phyloP scores from a whole-genome alignment of 2,329 filamentous ascomycete species.

The Penicillium sp. region DNA sequence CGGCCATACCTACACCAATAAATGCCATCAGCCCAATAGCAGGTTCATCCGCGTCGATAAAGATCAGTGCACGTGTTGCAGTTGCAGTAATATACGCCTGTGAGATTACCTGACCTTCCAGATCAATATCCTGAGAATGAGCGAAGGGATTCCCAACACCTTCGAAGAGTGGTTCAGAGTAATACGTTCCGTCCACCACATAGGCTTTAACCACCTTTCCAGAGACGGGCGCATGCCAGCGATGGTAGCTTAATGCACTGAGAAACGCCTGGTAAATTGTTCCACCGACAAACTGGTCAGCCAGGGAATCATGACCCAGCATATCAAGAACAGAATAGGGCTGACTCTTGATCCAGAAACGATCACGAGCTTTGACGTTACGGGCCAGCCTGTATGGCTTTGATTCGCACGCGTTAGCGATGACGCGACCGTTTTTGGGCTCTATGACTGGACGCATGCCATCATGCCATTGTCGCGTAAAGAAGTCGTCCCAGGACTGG shows the following conservation, averaged over 20 bases:
- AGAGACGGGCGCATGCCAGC: conserved; percentile 72
- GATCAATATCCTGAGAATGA: conserved; percentile 31
- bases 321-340: conserved; percentile 69
- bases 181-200: conserved; percentile 69
- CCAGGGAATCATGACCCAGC: conserved; percentile 60
- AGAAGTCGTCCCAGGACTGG: conserved; percentile 73
- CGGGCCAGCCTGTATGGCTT: conserved; percentile 58
- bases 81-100: conserved; percentile 70
- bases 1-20: conserved; percentile 74
- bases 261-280: conserved; percentile 75
- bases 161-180: conserved; percentile 63
- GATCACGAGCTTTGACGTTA: conserved; percentile 60
- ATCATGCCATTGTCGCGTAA: conserved; percentile 63
- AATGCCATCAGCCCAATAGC: conserved; percentile 72
- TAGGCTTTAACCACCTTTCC: conserved; percentile 64
- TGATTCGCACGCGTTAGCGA: conserved; percentile 70
- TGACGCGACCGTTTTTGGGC: conserved; percentile 53
- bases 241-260: conserved; percentile 69
- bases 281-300: conserved; percentile 61
- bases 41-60: conserved; percentile 70
- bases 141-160: conserved; percentile 42
- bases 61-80: conserved; percentile 72
- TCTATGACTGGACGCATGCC: conserved; percentile 63
- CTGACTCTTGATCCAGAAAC: conserved; percentile 72
- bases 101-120: conserved; percentile 39